phyloP scores from a whole-genome alignment of 768 basidiomycete genomes.

The Mycena metata region DNA sequence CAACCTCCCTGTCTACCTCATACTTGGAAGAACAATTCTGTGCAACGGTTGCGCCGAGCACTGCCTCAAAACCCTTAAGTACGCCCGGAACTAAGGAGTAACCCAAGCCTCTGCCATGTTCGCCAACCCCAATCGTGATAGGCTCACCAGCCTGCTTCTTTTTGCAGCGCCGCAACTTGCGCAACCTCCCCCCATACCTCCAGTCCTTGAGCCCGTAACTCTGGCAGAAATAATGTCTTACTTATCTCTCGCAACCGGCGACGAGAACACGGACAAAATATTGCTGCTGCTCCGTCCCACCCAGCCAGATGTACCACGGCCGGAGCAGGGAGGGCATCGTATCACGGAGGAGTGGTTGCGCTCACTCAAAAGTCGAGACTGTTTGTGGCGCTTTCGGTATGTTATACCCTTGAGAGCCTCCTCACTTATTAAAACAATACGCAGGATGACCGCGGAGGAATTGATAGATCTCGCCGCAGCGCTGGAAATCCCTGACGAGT shows the following conservation, averaged over 20 bases:
- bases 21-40: no score
- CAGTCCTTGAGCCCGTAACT: not conserved
- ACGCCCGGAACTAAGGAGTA: no score
- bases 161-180: not conserved
- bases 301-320: not conserved
- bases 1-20: no score
- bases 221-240: not conserved
- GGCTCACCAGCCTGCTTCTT: not conserved
- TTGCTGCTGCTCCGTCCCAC: not conserved
- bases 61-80: no score
- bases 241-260: not conserved
- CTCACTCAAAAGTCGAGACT: slow-evolving; percentile 7
- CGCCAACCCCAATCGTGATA: not conserved
- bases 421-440: not conserved
- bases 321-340: slow-evolving; percentile 18
- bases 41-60: no score
- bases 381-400: slow-evolving; percentile 13
- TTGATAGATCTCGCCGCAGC: slow-evolving; percentile 4
- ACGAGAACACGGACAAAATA: not conserved
- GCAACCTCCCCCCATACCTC: not conserved
- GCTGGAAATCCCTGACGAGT: slow-evolving; percentile 23
- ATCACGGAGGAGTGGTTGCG: slow-evolving; percentile 33
- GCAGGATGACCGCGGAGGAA: slow-evolving; percentile 21
- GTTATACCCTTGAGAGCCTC: not conserved
- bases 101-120: no score